A percentile compares a stretch with the other conserved stretches of the same genome.
These are phyloP conservation scores for Rhodotorula paludigena DNA, from an alignment of 768 basidiomycete genomes.

Conservation along the genomic window DNA sequence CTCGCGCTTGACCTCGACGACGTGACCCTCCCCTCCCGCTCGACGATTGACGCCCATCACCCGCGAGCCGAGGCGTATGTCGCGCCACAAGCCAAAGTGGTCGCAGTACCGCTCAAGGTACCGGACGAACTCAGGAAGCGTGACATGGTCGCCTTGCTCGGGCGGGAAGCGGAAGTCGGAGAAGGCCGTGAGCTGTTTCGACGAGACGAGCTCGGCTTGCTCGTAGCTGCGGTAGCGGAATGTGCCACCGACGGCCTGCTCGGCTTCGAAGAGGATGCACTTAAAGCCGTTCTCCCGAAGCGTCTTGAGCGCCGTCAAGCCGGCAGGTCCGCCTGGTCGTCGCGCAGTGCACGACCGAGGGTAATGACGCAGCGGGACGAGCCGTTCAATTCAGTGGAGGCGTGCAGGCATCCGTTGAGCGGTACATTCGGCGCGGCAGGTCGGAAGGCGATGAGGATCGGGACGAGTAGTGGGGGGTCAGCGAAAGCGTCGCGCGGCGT, in stretches of 20 bases:
- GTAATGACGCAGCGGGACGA: background rate
- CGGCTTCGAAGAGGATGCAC: constrained; percentile 50
- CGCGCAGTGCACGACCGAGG: constrained; percentile 39
- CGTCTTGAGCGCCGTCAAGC: constrained; percentile 55
- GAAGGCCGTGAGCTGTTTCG: constrained; percentile 59
- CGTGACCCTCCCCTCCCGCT: constrained; percentile 47
- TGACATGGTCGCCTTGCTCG: constrained; percentile 54
- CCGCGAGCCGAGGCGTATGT: constrained; percentile 48
- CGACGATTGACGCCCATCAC: constrained; percentile 49
- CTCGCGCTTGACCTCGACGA: constrained; percentile 47
- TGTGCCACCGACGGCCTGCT: constrained; percentile 56
- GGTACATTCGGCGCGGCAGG: background rate
- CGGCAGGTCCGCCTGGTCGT: constrained; percentile 56
- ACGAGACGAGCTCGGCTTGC: constrained; percentile 55
- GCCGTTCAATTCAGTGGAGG: background rate
- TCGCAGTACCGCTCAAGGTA: constrained; percentile 50
- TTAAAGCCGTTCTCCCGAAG: constrained; percentile 54
- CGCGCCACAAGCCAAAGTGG: constrained; percentile 40
- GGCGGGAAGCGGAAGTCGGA: constrained; percentile 58
- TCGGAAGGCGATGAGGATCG: background rate
- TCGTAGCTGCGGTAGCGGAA: constrained; percentile 48
- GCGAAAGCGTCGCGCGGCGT: too few relatives aligned
- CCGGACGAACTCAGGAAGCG: constrained; percentile 54
- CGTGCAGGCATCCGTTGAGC: background rate
- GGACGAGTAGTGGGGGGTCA: background rate